A percentile compares a stretch with the other conserved stretches of the same genome.
Evolutionary conservation across 2,329 filamentous ascomycete species (phyloP).

Genomic region (Fusarium fracticaudum): DNA sequence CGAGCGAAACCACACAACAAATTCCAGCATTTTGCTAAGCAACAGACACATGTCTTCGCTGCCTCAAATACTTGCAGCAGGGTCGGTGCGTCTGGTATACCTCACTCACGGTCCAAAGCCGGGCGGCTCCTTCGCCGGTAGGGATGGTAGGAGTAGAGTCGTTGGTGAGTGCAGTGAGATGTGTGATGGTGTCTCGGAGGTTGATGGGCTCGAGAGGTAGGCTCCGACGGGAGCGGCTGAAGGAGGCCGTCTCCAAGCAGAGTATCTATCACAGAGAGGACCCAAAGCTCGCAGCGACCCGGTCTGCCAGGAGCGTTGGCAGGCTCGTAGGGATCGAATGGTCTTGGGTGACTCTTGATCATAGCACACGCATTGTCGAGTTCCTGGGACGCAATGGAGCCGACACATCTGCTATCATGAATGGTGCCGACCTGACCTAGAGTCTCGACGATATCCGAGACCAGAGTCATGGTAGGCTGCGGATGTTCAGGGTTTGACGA

Average conservation of each 20-base stretch:
- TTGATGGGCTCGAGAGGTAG: not conserved
- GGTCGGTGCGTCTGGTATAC: not conserved
- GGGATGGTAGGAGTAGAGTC: slow-evolving; percentile 34
- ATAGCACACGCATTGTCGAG: slow-evolving; percentile 25
- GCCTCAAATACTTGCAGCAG: not conserved
- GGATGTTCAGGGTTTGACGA: not conserved
- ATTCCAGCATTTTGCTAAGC: not conserved
- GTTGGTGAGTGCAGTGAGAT: slow-evolving; percentile 31
- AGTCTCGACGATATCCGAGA: slow-evolving; percentile 8
- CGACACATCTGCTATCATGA: slow-evolving; percentile 23
- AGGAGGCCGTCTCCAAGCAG: slow-evolving; percentile 28
- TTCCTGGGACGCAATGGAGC: slow-evolving; percentile 32
- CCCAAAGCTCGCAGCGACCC: slow-evolving; percentile 20
- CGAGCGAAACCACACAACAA: not conserved
- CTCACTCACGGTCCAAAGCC: not conserved
- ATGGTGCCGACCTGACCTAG: slow-evolving; percentile 14
- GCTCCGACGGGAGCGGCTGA: slow-evolving; percentile 10
- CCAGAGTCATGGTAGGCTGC: slow-evolving; percentile 3
- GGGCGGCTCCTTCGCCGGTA: slow-evolving; percentile 29
- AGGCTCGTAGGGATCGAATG: not conserved
- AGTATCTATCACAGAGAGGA: slow-evolving; percentile 1
- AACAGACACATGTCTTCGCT: not conserved
- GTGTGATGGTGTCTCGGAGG: slow-evolving; percentile 37
- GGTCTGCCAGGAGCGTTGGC: not conserved
- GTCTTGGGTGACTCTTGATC: slow-evolving; percentile 14